These are phyloP conservation scores for barrel medic (Medicago truncatula) DNA, from an alignment of 306 rosid species.

Conservation along the genomic window MtrunA17r5.0-ANR NC_053043.1:47516501-47517000, in stretches of 20 bases:
- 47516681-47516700: slow-evolving; percentile 13
- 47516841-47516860: neutral
- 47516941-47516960: neutral
- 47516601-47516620: neutral
- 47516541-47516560: neutral
- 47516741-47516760: slow-evolving; percentile 8
- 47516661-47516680: neutral
- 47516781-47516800: neutral
- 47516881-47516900: too few relatives aligned
- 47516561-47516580: neutral
- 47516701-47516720: slow-evolving; percentile 1
- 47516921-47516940: neutral
- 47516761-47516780: neutral
- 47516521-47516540: neutral
- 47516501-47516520: neutral
- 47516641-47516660: slow-evolving; percentile 4
- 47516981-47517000: neutral
- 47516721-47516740: neutral
- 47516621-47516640: neutral
- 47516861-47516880: neutral
- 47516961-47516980: neutral
- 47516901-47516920: too few relatives aligned
- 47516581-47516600: neutral
- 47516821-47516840: too few relatives aligned
- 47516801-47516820: neutral